Conservation (phyloP, 495 filamentous ascomycete species). For the Podospora sp. region DNA sequence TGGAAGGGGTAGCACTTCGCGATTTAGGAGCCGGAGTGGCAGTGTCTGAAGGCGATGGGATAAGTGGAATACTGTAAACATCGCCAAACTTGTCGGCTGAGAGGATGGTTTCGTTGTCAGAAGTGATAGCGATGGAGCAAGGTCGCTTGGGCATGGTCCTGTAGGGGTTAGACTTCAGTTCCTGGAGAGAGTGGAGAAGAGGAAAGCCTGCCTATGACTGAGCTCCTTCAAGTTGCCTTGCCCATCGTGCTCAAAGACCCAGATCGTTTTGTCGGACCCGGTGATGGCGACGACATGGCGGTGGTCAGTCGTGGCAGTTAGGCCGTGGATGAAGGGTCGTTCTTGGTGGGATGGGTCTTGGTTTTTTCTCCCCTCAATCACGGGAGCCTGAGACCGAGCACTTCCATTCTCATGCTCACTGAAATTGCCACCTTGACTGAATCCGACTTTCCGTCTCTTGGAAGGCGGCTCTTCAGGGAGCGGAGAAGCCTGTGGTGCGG, state of each 20-base stretch:
- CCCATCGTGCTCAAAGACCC: conserved; percentile 70
- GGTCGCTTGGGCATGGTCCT: conserved; percentile 90
- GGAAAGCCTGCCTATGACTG: conserved; percentile 66
- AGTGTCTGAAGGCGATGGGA: conserved; percentile 43
- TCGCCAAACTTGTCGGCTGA: conserved; percentile 94
- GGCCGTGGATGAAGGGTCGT: conserved; percentile 50
- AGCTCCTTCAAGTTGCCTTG: conserved; percentile 65
- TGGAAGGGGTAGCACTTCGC: conserved; percentile 28
- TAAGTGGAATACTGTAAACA: conserved; percentile 84
- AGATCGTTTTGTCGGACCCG: conserved; percentile 84
- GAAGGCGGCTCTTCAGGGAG: conserved; percentile 35
- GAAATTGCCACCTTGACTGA: conserved; percentile 12
- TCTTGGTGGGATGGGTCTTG: conserved; percentile 22
- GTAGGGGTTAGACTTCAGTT: conserved; percentile 19
- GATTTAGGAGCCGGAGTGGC: conserved; percentile 17
- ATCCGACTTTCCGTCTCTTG: conserved; percentile 35
- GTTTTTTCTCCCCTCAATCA: conserved; percentile 23
- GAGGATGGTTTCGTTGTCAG: conserved; percentile 70
- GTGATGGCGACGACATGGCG: conserved; percentile 76
- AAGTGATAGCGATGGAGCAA: conserved; percentile 68
- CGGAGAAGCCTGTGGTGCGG: conserved; percentile 21
- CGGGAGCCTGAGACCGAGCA: background rate
- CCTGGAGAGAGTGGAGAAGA: background rate
- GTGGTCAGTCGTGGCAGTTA: conserved; percentile 61
- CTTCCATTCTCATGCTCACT: conserved; percentile 16